Conservation (phyloP, 148 eudicot genomes). For the Fagopyrum homotropicum region DNA sequence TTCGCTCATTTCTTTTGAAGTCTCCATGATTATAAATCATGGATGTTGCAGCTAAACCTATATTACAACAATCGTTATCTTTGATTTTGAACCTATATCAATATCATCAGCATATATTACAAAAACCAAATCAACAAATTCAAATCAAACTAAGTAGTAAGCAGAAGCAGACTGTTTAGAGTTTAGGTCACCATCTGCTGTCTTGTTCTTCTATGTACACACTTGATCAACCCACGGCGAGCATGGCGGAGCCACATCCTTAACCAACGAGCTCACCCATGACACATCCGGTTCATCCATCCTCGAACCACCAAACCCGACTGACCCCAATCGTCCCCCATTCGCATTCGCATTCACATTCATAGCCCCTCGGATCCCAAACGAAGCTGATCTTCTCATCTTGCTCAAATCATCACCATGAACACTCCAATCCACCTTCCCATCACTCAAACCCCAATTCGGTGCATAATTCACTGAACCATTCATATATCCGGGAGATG, state of each 20-base stretch:
- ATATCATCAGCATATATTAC: neutral
- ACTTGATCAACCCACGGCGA: constrained; percentile 65
- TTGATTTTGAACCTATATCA: neutral
- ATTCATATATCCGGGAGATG: neutral
- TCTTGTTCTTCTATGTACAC: constrained; percentile 89
- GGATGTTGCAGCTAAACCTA: too few species aligned
- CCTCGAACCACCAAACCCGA: constrained; percentile 14
- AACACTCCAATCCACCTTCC: constrained; percentile 73
- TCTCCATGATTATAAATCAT: neutral
- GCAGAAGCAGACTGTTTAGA: constrained; percentile 1
- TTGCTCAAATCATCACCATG: constrained; percentile 54
- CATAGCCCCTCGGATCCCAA: constrained; percentile 38
- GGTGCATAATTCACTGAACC: constrained; percentile 27
- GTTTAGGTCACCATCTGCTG: constrained; percentile 41
- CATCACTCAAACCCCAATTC: constrained; percentile 70
- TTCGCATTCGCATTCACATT: neutral
- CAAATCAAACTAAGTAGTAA: neutral
- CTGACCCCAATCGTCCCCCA: neutral
- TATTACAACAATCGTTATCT: too few species aligned
- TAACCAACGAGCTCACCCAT: constrained; percentile 84
- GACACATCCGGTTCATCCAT: constrained; percentile 78
- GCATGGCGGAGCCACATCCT: constrained; percentile 44
- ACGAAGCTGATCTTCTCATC: constrained; percentile 81
- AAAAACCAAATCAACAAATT: constrained; percentile 6
- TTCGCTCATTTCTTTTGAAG: neutral